phyloP scores from a whole-genome alignment of 345 rosid genomes.

The Linum usitatissimum region DNA sequence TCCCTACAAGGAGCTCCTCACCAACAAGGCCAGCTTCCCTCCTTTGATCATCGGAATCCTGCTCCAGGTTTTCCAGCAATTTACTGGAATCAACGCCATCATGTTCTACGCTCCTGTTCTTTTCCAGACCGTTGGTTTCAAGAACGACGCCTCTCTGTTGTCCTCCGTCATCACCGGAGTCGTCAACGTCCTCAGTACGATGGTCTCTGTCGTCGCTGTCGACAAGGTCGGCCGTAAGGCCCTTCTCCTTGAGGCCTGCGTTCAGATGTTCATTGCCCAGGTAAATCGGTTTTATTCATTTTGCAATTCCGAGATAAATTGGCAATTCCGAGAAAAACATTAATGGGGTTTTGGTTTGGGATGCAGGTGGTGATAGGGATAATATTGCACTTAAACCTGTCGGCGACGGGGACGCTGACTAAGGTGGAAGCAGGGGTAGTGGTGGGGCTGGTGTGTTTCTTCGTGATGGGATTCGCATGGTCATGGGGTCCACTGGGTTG shows the following conservation, averaged over 20 bases:
- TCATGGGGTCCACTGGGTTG: slow-evolving; percentile 87
- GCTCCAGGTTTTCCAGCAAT: slow-evolving; percentile 52
- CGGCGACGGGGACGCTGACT: slow-evolving; percentile 27
- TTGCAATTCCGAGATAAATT: too few species aligned
- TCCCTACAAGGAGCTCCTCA: slow-evolving; percentile 32
- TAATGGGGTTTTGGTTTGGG: background rate
- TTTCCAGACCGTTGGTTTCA: slow-evolving; percentile 32
- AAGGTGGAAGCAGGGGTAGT: slow-evolving; percentile 28
- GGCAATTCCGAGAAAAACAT: too few species aligned
- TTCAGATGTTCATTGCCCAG: slow-evolving; percentile 30
- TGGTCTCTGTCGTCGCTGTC: slow-evolving; percentile 25
- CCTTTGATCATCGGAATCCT: slow-evolving; percentile 38
- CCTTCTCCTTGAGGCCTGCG: slow-evolving; percentile 36
- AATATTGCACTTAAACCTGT: slow-evolving; percentile 27
- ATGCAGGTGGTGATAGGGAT: slow-evolving; percentile 38
- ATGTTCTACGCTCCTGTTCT: slow-evolving; percentile 33
- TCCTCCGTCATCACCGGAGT: slow-evolving; percentile 24
- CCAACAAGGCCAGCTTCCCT: slow-evolving; percentile 37
- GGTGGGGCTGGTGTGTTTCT: slow-evolving; percentile 45
- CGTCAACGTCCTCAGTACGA: slow-evolving; percentile 27
- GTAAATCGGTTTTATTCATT: background rate
- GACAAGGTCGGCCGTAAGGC: slow-evolving; percentile 27
- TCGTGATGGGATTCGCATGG: slow-evolving; percentile 61
- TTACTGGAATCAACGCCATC: slow-evolving; percentile 50
- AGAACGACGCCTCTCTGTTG: slow-evolving; percentile 17